phyloP scores from a whole-genome alignment of 2,329 filamentous ascomycete genomes.

The Cadophora malorum region DNA sequence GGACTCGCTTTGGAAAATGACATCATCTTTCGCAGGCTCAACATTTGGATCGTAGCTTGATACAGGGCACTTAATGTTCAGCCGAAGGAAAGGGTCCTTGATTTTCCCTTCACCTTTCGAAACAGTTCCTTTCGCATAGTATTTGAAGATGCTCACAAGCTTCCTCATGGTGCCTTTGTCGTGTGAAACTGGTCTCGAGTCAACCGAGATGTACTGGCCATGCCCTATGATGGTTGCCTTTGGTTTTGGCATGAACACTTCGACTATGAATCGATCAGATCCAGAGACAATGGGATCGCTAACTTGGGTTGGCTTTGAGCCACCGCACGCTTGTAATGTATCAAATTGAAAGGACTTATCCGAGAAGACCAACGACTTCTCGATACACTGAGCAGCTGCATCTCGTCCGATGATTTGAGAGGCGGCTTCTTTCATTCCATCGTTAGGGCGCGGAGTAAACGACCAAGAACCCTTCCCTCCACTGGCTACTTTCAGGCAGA shows the following conservation, averaged over 20 bases:
- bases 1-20: constrained; percentile 67
- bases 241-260: constrained; percentile 63
- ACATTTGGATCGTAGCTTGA: constrained; percentile 75
- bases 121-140: constrained; percentile 50
- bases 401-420: constrained; percentile 67
- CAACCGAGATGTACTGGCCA: constrained; percentile 70
- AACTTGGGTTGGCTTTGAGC: not conserved
- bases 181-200: constrained; percentile 67
- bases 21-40: constrained; percentile 73
- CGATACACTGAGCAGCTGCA: constrained; percentile 60
- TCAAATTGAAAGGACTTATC: constrained; percentile 17
- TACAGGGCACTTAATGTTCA: constrained; percentile 67
- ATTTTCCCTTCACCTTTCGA: constrained; percentile 39
- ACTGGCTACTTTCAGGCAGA: constrained; percentile 66
- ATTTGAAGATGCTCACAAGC: constrained; percentile 60
- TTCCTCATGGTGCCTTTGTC: constrained; percentile 64
- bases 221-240: constrained; percentile 55
- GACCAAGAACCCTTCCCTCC: constrained; percentile 60
- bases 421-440: constrained; percentile 62
- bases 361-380: constrained; percentile 40
- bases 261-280: constrained; percentile 51
- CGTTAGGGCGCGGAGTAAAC: constrained; percentile 62
- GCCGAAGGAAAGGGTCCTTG: constrained; percentile 64
- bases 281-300: not conserved
- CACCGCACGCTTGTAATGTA: not conserved